Percentiles rank a stretch among this genome's conserved stretches.
Evolutionary conservation across 148 eudicot genomes (phyloP).

Genomic region (Mesembryanthemum crystallinum): DNA sequence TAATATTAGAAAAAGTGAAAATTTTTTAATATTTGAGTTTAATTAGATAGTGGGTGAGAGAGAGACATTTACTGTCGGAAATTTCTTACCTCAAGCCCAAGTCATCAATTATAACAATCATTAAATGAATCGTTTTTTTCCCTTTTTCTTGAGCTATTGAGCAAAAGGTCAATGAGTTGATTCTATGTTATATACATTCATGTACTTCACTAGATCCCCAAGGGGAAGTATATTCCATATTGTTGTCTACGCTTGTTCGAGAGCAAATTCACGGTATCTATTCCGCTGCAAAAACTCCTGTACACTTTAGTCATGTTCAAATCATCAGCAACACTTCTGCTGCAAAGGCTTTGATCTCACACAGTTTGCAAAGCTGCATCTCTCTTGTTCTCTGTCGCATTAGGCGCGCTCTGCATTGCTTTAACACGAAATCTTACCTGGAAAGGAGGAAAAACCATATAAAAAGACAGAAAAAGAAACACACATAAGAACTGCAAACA

Average conservation of each 20-base stretch:
- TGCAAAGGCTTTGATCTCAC: slow-evolving; percentile 5
- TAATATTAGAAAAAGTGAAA: no score
- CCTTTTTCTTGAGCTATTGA: background rate
- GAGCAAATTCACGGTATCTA: background rate
- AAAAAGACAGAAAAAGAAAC: background rate
- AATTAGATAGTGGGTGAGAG: no score
- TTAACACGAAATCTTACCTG: slow-evolving; percentile 66
- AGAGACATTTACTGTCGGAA: no score
- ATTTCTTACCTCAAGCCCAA: no score
- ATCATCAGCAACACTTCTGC: background rate
- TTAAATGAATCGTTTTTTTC: no score
- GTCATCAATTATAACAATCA: no score
- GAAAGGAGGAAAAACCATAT: no score
- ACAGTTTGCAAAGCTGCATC: slow-evolving; percentile 38
- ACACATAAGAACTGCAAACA: no score
- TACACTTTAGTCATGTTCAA: slow-evolving; percentile 17
- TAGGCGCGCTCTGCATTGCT: slow-evolving; percentile 35
- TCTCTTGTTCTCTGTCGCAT: slow-evolving; percentile 24
- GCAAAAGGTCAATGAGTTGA: background rate
- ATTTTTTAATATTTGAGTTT: no score
- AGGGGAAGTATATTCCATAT: background rate
- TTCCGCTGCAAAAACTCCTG: slow-evolving; percentile 19
- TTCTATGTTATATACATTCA: background rate
- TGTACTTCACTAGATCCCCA: background rate
- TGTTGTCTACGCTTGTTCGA: background rate